These are phyloP conservation scores for Butyriboletus loyo DNA, from an alignment of 768 basidiomycete species.

Conservation along the genomic window DNA sequence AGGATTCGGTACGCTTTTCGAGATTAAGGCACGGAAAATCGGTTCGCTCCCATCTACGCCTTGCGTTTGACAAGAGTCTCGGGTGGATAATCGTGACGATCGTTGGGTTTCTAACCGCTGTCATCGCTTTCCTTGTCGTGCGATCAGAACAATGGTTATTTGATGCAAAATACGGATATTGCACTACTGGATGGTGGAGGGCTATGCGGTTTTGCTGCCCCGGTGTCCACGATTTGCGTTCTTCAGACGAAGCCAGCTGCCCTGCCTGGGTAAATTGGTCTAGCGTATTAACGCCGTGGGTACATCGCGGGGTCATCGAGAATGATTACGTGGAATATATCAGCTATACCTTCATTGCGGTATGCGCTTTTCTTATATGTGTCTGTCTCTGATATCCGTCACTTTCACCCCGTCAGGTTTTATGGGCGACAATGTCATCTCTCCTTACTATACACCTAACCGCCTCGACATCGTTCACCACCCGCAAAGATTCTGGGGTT, in stretches of 20 bases:
- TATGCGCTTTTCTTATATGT: conserved; percentile 39
- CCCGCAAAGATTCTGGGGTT: conserved; percentile 86
- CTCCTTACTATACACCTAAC: conserved; percentile 86
- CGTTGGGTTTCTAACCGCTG: conserved; percentile 81
- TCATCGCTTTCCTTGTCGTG: conserved; percentile 84
- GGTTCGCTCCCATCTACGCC: conserved; percentile 58
- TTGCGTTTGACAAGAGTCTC: conserved; percentile 69
- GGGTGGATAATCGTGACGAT: conserved; percentile 91
- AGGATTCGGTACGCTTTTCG: conserved; percentile 82
- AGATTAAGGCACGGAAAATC: conserved; percentile 70
- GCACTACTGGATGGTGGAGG: conserved; percentile 63
- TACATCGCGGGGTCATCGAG: conserved; percentile 6
- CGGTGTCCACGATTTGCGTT: conserved; percentile 10
- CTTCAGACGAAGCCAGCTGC: conserved; percentile 44
- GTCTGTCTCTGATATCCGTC: neutral
- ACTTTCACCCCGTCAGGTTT: conserved; percentile 44
- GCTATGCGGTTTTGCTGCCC: conserved; percentile 85
- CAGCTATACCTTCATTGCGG: conserved; percentile 74
- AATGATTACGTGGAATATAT: conserved; percentile 59
- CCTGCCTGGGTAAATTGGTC: conserved; percentile 76
- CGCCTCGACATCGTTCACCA: conserved; percentile 82
- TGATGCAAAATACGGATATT: conserved; percentile 91
- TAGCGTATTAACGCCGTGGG: conserved; percentile 42
- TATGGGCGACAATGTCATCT: conserved; percentile 68
- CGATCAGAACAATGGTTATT: conserved; percentile 87